Evolutionary conservation across 169 alveolate species (phyloP), one percentile per base, ranked within the genome.

Genomic region (Theileria annulata): DNA sequence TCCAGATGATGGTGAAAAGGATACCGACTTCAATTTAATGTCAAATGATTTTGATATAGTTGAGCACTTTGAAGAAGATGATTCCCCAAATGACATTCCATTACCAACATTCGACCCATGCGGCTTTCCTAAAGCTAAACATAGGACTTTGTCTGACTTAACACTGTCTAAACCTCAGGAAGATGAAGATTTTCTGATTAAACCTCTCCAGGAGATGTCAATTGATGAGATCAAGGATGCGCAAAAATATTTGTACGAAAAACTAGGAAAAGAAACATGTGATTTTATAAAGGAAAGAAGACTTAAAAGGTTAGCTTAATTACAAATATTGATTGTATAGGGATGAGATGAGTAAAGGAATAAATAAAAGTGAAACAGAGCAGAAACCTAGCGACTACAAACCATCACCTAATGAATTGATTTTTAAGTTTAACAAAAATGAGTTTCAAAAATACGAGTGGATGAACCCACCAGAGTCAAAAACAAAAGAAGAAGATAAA

Each of bases 401-500:
- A 42, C 67, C 56, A 21, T 27, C 49, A 12, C n/a, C 35, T 25
- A 37, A 72, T 35, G 79, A 49, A 28, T 8, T 82, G 58, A 54
- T 71, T 2, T 78, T 84, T 59, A 84, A 77, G 30, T 56, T 51
- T 21, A 72, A 71, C 42, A 59, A 35, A 12, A 37, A 71, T 15
- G 90, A 90, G 83, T 42, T 85, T 27, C 88, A 85, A 0, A 90
- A 90, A 75, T 58, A 85, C 47, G 87, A 87, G 79, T 90, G 94
- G 94, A 90, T 91, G 31, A 87, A 86, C 62, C 94, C 94, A 17
- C 86, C 87, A 19, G 83, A 85, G 25, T 78, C 87, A 31, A 81
- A 74, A 19, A 54, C 79, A 59, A 62, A 62, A 37, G 2, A 6
- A 2, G 4, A 6, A 6, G 56, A 71, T 66, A 27, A 70, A 17